A percentile compares a stretch with the other conserved stretches of the same genome.
Evolutionary conservation across 1,139 yeast genomes (phyloP).

Genomic region (Candida dubliniensis): DNA sequence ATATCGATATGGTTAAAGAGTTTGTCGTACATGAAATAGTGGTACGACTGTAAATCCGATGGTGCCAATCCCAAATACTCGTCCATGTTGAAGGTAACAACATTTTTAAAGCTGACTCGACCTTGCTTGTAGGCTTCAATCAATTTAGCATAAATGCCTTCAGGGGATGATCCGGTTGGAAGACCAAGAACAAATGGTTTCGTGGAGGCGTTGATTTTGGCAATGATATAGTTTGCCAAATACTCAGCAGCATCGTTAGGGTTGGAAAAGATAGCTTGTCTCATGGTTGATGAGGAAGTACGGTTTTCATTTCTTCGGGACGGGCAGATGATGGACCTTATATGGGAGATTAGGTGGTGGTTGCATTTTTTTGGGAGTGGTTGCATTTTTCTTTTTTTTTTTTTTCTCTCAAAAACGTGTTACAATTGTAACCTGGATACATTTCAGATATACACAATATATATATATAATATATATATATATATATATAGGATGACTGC

Average conservation of each 20-base stretch:
- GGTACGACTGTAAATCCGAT: slow-evolving; percentile 53
- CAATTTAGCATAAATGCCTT: slow-evolving; percentile 52
- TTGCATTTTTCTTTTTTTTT: slow-evolving; percentile 5
- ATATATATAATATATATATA: too few species aligned
- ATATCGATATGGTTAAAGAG: slow-evolving; percentile 61
- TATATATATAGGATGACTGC: neutral
- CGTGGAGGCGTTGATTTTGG: slow-evolving; percentile 41
- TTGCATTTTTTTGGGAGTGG: slow-evolving; percentile 1
- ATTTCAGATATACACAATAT: too few species aligned
- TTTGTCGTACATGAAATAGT: slow-evolving; percentile 60
- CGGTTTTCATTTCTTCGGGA: neutral
- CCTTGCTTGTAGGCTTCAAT: slow-evolving; percentile 49
- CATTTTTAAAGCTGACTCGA: slow-evolving; percentile 50
- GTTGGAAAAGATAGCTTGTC: slow-evolving; percentile 40
- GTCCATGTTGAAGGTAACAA: slow-evolving; percentile 65
- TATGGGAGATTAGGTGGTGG: too few species aligned
- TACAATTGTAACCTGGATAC: slow-evolving; percentile 1
- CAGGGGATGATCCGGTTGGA: slow-evolving; percentile 70
- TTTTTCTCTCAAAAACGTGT: neutral
- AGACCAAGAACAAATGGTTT: slow-evolving; percentile 61
- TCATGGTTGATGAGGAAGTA: slow-evolving; percentile 21
- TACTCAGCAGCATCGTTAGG: slow-evolving; percentile 48
- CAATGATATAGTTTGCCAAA: slow-evolving; percentile 51
- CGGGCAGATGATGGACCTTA: neutral
- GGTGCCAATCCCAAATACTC: slow-evolving; percentile 57